Percentiles rank a stretch among this genome's conserved stretches.
These are phyloP conservation scores for Fusarium floridanum DNA, from an alignment of 2,329 filamentous ascomycete species.

Conservation along the genomic window DNA sequence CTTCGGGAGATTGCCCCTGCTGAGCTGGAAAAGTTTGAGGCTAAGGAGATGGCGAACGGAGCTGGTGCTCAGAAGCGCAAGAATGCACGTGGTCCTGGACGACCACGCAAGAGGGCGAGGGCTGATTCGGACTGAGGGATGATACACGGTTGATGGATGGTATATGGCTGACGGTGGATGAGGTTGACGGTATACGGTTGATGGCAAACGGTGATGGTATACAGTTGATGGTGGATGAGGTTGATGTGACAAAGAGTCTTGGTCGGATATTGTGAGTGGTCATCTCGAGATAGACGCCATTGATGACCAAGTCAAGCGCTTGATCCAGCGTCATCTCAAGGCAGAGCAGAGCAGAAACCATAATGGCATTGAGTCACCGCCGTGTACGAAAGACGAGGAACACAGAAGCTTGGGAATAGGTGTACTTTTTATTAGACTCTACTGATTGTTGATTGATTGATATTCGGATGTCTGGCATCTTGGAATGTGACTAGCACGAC, in stretches of 20 bases:
- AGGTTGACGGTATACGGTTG: background rate
- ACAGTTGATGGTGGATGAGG: background rate
- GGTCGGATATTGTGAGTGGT: background rate
- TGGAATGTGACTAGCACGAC: conserved; percentile 5
- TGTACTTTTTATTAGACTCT: conserved; percentile 23
- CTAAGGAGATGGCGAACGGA: conserved; percentile 31
- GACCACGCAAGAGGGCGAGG: conserved; percentile 43
- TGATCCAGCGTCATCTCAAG: conserved; percentile 1
- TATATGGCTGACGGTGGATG: background rate
- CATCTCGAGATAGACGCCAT: background rate
- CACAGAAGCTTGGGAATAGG: conserved; percentile 24
- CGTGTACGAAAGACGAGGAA: conserved; percentile 21
- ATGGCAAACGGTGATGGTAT: background rate
- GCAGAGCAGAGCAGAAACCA: background rate
- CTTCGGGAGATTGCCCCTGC: conserved; percentile 40
- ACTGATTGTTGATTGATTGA: background rate
- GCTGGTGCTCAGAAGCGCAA: conserved; percentile 40
- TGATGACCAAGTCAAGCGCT: conserved; percentile 1
- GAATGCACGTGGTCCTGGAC: conserved; percentile 36
- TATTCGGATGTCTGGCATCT: conserved; percentile 4
- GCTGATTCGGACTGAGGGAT: conserved; percentile 13
- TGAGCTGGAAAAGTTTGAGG: conserved; percentile 43
- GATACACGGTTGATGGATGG: background rate
- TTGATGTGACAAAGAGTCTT: background rate
- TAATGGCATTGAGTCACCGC: background rate